A percentile compares a stretch with the other conserved stretches of the same genome.
Conservation (phyloP, 169 alveolate genomes). For the Plasmodium vivax region DNA sequence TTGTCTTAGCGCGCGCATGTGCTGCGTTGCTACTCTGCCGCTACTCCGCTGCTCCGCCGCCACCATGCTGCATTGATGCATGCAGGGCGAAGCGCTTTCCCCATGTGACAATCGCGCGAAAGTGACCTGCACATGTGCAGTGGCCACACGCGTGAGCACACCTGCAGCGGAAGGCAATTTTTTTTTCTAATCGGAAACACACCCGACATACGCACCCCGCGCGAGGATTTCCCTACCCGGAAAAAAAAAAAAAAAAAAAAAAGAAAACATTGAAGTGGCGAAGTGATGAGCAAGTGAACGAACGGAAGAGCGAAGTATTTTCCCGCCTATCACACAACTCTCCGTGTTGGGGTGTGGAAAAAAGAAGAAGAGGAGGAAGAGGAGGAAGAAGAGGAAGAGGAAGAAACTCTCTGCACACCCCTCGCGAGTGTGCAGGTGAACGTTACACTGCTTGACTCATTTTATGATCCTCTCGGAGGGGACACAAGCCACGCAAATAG, state of each 20-base stretch:
- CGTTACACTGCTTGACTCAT: not conserved
- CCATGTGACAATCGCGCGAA: not conserved
- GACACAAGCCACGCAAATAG: not conserved
- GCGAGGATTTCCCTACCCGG: not conserved
- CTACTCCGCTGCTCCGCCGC: not conserved
- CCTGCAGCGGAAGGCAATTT: not conserved
- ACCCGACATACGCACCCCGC: not conserved
- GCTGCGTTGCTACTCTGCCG: not conserved
- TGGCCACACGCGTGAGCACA: not conserved
- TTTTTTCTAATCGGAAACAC: not conserved
- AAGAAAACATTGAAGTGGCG: not conserved
- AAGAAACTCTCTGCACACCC: not conserved
- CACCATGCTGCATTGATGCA: not conserved
- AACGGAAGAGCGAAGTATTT: not conserved
- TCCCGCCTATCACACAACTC: not conserved
- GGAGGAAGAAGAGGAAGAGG: too few species aligned
- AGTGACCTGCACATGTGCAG: not conserved
- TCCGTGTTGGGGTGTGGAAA: not conserved
- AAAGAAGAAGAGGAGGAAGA: too few species aligned
- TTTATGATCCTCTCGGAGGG: not conserved
- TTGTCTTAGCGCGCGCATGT: slow-evolving; percentile 17
- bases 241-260: not conserved
- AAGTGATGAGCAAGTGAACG: not conserved
- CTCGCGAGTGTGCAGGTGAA: not conserved
- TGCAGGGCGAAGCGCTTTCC: not conserved